Conservation (phyloP, 805 yeast species). For the Candida nonsorbophila region DNA sequence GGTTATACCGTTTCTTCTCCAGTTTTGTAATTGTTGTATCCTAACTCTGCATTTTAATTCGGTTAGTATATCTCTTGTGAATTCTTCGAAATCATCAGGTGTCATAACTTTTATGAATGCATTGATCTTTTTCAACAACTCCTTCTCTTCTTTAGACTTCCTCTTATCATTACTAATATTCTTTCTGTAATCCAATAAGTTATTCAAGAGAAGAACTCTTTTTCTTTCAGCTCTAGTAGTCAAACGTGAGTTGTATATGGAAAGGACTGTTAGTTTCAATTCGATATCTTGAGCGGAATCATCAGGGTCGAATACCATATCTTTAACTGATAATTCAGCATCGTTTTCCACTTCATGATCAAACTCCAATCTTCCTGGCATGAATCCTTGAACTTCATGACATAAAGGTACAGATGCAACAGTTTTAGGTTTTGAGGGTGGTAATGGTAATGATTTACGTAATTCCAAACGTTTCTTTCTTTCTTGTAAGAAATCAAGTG, state of each 20-base stretch:
- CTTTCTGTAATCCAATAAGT: conserved; percentile 77
- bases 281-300: conserved; percentile 87
- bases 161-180: conserved; percentile 79
- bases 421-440: conserved; percentile 80
- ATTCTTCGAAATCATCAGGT: conserved; percentile 71
- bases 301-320: conserved; percentile 92
- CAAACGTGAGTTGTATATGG: conserved; percentile 83
- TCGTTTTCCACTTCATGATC: conserved; percentile 96
- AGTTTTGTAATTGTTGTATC: conserved; percentile 86
- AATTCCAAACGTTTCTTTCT: conserved; percentile 69
- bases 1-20: conserved; percentile 87
- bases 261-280: conserved; percentile 78
- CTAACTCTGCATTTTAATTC: conserved; percentile 77
- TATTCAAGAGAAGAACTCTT: conserved; percentile 70
- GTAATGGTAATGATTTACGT: conserved; percentile 67
- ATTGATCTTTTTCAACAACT: conserved; percentile 66
- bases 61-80: conserved; percentile 64
- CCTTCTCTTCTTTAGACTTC: conserved; percentile 86
- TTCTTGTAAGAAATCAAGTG: conserved; percentile 61
- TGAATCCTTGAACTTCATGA: conserved; percentile 94
- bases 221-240: conserved; percentile 93
- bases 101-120: conserved; percentile 80
- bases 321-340: conserved; percentile 90
- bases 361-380: conserved; percentile 98
- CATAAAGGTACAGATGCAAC: conserved; percentile 92